phyloP scores from a whole-genome alignment of 2,329 filamentous ascomycete genomes.

The Lachnellula occidentalis region DNA sequence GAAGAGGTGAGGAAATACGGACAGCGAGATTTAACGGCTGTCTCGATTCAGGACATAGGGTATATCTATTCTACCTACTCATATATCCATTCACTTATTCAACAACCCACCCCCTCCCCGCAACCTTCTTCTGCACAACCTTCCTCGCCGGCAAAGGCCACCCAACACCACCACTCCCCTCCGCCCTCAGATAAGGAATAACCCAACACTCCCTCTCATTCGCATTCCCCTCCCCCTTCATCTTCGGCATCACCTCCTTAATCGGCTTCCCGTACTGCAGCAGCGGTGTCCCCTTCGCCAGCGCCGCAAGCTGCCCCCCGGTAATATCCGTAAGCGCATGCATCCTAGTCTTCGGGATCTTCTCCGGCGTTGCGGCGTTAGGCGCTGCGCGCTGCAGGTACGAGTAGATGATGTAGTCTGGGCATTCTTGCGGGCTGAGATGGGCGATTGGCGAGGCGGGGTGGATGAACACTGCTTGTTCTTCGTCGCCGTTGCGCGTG shows the following conservation, averaged over 20 bases:
- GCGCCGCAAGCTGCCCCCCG: slow-evolving; percentile 65
- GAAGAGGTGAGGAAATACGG: no score
- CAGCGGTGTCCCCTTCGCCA: slow-evolving; percentile 81
- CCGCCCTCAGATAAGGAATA: slow-evolving; percentile 68
- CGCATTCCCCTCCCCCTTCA: slow-evolving; percentile 40
- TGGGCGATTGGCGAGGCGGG: slow-evolving; percentile 76
- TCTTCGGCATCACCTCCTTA: slow-evolving; percentile 62
- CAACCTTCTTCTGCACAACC: slow-evolving; percentile 71
- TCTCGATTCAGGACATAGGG: no score
- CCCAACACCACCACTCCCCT: slow-evolving; percentile 60
- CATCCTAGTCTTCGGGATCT: slow-evolving; percentile 75
- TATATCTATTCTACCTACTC: neutral
- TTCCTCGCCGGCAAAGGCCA: slow-evolving; percentile 86
- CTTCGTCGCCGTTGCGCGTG: slow-evolving; percentile 43
- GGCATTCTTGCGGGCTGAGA: slow-evolving; percentile 65
- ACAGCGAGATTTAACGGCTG: no score
- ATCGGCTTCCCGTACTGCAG: slow-evolving; percentile 85
- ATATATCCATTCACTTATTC: slow-evolving; percentile 16
- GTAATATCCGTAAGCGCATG: slow-evolving; percentile 78
- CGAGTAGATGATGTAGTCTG: slow-evolving; percentile 81
- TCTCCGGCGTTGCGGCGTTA: slow-evolving; percentile 39
- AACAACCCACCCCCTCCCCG: slow-evolving; percentile 65
- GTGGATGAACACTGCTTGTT: slow-evolving; percentile 75
- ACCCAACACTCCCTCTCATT: slow-evolving; percentile 72
- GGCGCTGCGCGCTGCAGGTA: slow-evolving; percentile 68